Evolutionary conservation across 306 rosid genomes (phyloP), one percentile per base, ranked within the genome.

Genomic region (Quercus berberidifolia): DNA sequence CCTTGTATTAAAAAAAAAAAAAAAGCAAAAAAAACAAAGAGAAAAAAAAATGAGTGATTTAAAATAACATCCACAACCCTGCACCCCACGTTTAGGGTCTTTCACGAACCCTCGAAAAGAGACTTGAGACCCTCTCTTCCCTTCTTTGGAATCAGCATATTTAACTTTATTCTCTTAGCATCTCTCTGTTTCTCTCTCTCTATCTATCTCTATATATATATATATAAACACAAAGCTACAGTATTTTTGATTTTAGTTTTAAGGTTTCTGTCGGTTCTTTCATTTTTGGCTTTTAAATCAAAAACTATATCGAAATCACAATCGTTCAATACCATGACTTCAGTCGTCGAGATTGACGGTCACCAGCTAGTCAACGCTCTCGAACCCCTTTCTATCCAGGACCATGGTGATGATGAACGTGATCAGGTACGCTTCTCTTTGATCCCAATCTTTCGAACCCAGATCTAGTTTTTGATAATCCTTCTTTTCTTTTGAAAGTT

Each of bases 291-390:
- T 62, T 17, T 6, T 41, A 41, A 41, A 8, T 8, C 73, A 26
- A 8, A 49, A 15, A 60, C 23, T 25, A 6, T 58, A 55, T 38
- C 33, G 46, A 68, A 75, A 52, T 38, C 43, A 7, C 10, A 38
- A 38, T 58, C 52, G 4, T 33, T 6, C 25, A 3, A 41, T 62
- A 73, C 70, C 68, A 87, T 83, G 89, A 41, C 84, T 85, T 84
- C 89, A 19, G 74, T 84, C 59, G 38, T 79, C 72, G 64, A 79
- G 43, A 62, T 49, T 41, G 81, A 77, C 57, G 79, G 30, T 63
- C 78, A 55, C 9, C 86, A 84, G 31, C 35, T 80, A 21, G 55
- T 55, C 51, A 64, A 19, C 64, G 78, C 30, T 56, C 71, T 80
- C 38, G 55, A 33, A 41, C 55, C 25, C 25, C 55, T 76, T 1